These are phyloP conservation scores for Apiotrichum montevideense DNA, from an alignment of 1,284 basidiomycete genomes.

Conservation along the genomic window DNA sequence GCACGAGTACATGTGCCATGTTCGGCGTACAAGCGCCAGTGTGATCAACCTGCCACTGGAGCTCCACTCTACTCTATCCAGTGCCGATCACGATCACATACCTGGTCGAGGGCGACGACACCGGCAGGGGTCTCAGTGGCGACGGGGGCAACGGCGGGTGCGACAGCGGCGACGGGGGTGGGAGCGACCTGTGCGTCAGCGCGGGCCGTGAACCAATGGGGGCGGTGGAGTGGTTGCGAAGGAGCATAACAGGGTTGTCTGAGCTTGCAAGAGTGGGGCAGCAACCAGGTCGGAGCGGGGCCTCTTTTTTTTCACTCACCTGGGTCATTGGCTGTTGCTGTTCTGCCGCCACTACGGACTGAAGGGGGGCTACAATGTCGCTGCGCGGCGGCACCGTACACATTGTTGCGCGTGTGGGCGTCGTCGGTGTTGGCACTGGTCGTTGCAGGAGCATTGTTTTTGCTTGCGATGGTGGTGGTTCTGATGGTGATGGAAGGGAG, in stretches of 20 bases:
- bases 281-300: not conserved
- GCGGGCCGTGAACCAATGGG: not conserved
- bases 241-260: too few relatives aligned
- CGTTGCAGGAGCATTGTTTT: not conserved
- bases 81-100: not conserved
- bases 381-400: not conserved
- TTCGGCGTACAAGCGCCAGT: too few relatives aligned
- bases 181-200: not conserved
- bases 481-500: too few relatives aligned
- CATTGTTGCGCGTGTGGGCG: not conserved
- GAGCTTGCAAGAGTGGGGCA: not conserved
- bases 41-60: too few relatives aligned
- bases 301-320: not conserved
- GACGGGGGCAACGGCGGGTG: not conserved
- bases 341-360: not conserved
- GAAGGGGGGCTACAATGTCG: not conserved
- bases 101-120: conserved; percentile 1
- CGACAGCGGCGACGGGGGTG: not conserved
- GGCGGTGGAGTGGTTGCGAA: not conserved
- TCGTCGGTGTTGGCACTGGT: not conserved
- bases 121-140: not conserved
- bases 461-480: not conserved
- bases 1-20: too few relatives aligned
- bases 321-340: not conserved
- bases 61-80: too few relatives aligned